Percentiles rank a stretch among this genome's conserved stretches.
Conservation (phyloP, 139 green algal species). For the Volvox africanus region DNA sequence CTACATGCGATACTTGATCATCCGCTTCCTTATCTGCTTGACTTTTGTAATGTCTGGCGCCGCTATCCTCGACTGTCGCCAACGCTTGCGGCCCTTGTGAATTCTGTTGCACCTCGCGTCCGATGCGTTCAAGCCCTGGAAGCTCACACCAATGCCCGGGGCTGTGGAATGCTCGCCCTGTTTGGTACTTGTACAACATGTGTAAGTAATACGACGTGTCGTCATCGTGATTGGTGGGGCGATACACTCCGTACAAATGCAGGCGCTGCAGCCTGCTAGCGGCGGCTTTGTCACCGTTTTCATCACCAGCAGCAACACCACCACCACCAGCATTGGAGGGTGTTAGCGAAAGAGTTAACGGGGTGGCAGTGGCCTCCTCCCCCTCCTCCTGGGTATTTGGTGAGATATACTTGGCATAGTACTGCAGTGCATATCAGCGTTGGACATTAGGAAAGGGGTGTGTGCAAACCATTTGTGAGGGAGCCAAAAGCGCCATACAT, state of each 20-base stretch:
- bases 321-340: neutral
- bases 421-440: neutral
- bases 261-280: neutral
- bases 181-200: neutral
- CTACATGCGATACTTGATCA: too few species aligned
- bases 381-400: neutral
- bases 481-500: too few species aligned
- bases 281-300: neutral
- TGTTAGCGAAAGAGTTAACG: too few species aligned
- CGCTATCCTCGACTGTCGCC: too few species aligned
- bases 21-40: too few species aligned
- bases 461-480: neutral
- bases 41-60: too few species aligned
- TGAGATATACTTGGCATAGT: constrained; percentile 38
- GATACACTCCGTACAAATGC: constrained; percentile 40
- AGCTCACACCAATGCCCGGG: too few species aligned
- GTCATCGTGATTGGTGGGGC: constrained; percentile 20
- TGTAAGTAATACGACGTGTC: neutral
- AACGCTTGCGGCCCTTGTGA: too few species aligned
- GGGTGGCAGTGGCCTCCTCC: too few species aligned
- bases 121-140: too few species aligned
- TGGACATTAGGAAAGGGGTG: neutral
- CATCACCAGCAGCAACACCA: neutral
- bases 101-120: too few species aligned
- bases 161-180: too few species aligned